Evolutionary conservation across 345 rosid species (phyloP).

Genomic region (Aurinia saxatilis): DNA sequence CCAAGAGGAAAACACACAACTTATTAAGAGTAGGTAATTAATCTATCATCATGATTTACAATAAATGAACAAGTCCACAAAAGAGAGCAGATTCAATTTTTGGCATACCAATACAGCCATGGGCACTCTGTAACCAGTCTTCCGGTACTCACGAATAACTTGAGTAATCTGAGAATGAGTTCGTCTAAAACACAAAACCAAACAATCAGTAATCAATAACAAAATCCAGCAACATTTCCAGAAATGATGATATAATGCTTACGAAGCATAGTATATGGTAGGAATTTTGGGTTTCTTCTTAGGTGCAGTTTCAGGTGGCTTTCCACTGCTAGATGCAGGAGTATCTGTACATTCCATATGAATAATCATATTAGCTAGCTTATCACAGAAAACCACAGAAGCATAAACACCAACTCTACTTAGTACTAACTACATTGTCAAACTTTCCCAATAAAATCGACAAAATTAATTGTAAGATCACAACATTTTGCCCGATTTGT

Average conservation of each 20-base stretch:
- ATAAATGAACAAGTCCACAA: not conserved
- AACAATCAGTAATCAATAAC: not conserved
- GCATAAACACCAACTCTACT: not conserved
- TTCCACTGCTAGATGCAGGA: conserved; percentile 27
- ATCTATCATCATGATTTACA: not conserved
- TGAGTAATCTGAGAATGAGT: conserved; percentile 94
- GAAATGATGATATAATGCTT: conserved; percentile 25
- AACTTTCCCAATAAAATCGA: not conserved
- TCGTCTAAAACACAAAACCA: conserved; percentile 47
- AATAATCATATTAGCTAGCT: not conserved
- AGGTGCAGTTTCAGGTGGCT: conserved; percentile 30
- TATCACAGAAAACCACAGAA: not conserved
- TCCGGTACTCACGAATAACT: conserved; percentile 74
- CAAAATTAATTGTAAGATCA: not conserved
- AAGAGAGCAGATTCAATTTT: not conserved
- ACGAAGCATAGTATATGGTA: conserved; percentile 73
- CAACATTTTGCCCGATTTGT: not conserved
- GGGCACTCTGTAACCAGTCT: conserved; percentile 86
- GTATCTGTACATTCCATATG: conserved; percentile 24
- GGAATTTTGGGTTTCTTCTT: conserved; percentile 61
- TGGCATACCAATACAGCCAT: conserved; percentile 80
- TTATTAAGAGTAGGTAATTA: not conserved
- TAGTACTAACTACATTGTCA: not conserved
- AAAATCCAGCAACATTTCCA: not conserved
- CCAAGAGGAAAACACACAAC: not conserved